Percentiles rank a stretch among this genome's conserved stretches.
Evolutionary conservation across 2,329 filamentous ascomycete genomes (phyloP).

Genomic region (Arachnomyces sp.): DNA sequence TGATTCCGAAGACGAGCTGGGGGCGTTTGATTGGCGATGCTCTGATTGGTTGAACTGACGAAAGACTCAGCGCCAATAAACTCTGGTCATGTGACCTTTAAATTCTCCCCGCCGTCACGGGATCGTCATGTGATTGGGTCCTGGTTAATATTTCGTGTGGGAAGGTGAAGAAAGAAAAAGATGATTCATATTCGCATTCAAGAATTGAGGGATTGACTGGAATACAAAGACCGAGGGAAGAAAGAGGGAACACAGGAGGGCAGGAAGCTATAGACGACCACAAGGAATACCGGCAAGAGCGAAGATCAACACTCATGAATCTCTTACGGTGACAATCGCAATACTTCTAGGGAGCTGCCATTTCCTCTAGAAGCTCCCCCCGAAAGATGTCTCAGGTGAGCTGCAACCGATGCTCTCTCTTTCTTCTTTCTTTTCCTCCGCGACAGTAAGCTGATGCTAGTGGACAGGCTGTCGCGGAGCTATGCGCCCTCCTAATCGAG

Average conservation of each 20-base stretch:
- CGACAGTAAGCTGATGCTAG: constrained; percentile 13
- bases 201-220: too few species aligned
- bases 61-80: constrained; percentile 19
- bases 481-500: constrained; percentile 81
- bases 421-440: not conserved
- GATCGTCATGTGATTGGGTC: constrained; percentile 14
- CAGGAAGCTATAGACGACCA: not conserved
- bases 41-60: constrained; percentile 34
- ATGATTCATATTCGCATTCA: constrained; percentile 19
- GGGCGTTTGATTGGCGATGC: constrained; percentile 25
- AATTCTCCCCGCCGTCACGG: too few species aligned
- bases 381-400: constrained; percentile 51
- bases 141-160: not conserved
- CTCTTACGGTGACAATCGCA: constrained; percentile 57
- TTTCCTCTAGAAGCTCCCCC: constrained; percentile 62
- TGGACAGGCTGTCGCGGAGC: constrained; percentile 65
- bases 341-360: constrained; percentile 71
- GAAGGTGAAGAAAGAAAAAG: constrained; percentile 10
- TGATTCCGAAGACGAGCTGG: not conserved
- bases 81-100: constrained; percentile 17
- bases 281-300: not conserved
- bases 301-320: constrained; percentile 18
- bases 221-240: too few species aligned
- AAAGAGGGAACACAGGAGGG: too few species aligned
- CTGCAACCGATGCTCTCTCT: constrained; percentile 9